These are phyloP conservation scores for Ogataea chonburiensis DNA, from an alignment of 805 yeast genomes.

Conservation along the genomic window DNA sequence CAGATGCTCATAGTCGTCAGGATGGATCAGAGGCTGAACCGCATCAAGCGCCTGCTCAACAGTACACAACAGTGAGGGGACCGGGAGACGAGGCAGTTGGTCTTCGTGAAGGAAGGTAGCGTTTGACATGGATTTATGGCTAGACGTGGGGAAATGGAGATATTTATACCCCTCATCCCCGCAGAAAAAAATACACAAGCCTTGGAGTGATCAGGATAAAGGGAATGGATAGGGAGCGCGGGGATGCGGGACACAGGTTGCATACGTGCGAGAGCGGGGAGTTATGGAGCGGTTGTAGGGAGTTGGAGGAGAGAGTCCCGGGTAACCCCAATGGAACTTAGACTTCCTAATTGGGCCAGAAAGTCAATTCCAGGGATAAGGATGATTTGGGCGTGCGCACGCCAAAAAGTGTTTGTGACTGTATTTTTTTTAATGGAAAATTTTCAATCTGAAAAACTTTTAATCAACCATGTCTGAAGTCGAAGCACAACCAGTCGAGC, in stretches of 20 bases:
- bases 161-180: conserved; percentile 14
- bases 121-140: conserved; percentile 5
- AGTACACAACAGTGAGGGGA: conserved; percentile 55
- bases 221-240: not conserved
- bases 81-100: conserved; percentile 55
- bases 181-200: conserved; percentile 1
- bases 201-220: not conserved
- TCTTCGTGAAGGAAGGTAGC: conserved; percentile 42
- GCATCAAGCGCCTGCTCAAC: conserved; percentile 53
- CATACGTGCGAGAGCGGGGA: no score
- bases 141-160: conserved; percentile 4
- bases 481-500: conserved; percentile 61
- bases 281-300: no score
- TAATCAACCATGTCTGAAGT: conserved; percentile 70
- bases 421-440: conserved; percentile 12
- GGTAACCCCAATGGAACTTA: conserved; percentile 22
- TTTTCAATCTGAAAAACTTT: conserved; percentile 17
- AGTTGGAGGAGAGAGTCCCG: no score
- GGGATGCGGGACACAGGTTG: conserved; percentile 6
- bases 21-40: conserved; percentile 56
- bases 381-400: conserved; percentile 14
- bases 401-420: conserved; percentile 10
- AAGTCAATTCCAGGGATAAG: conserved; percentile 29
- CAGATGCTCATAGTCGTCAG: conserved; percentile 50
- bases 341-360: conserved; percentile 32